Conservation (phyloP, 2,329 filamentous ascomycete genomes). For the Pseudogymnoascus sp. region DNA sequence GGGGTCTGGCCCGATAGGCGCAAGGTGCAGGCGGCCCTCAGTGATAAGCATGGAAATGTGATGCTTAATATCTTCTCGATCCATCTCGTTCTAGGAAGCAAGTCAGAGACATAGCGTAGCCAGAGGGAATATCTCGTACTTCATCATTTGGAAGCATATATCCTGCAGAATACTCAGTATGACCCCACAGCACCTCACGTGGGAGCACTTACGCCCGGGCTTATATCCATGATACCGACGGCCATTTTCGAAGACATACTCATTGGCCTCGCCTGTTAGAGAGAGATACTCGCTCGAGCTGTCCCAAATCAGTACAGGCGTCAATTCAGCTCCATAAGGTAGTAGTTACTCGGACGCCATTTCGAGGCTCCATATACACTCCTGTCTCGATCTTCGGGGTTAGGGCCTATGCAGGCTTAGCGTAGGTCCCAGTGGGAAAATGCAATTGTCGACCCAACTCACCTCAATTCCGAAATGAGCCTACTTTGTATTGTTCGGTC, state of each 20-base stretch:
- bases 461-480: neutral
- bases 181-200: neutral
- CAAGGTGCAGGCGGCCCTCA: slow-evolving; percentile 8
- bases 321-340: neutral
- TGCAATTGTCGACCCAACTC: neutral
- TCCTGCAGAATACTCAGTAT: neutral
- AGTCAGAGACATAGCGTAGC: slow-evolving; percentile 14
- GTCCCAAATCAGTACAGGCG: neutral
- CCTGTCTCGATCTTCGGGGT: neutral
- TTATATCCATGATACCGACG: slow-evolving; percentile 11
- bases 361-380: neutral
- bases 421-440: neutral
- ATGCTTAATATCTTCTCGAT: slow-evolving; percentile 14
- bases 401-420: neutral
- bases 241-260: slow-evolving; percentile 11
- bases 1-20: neutral
- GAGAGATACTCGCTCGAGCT: slow-evolving; percentile 1
- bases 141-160: slow-evolving; percentile 6
- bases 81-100: slow-evolving; percentile 7
- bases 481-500: neutral
- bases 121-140: slow-evolving; percentile 4
- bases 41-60: slow-evolving; percentile 11
- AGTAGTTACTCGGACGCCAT: neutral
- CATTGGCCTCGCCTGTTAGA: neutral
- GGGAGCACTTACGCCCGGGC: neutral